A percentile compares a stretch with the other conserved stretches of the same genome.
phyloP scores from a whole-genome alignment of 495 filamentous ascomycete species.

The Neurospora discreta region DNA sequence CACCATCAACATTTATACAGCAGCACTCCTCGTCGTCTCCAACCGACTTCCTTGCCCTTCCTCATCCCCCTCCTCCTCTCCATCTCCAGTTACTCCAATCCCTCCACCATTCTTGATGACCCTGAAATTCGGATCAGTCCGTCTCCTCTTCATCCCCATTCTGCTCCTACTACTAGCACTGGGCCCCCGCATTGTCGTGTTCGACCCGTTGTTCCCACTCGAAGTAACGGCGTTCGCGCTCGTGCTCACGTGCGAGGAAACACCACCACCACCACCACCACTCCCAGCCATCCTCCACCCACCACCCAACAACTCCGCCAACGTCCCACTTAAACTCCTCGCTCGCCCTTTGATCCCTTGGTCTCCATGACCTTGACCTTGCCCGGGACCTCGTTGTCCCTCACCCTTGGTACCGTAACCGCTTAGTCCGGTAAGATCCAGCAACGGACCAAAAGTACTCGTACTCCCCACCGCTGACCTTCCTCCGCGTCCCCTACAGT shows the following conservation, averaged over 20 bases:
- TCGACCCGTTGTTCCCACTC: neutral
- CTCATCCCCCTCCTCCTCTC: neutral
- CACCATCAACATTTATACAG: neutral
- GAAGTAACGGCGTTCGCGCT: neutral
- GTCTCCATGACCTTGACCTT: neutral
- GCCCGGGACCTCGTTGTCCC: neutral
- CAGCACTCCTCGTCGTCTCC: neutral
- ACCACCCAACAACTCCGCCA: constrained; percentile 33
- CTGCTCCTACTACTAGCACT: neutral
- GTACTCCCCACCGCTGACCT: constrained; percentile 4
- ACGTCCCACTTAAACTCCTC: constrained; percentile 39
- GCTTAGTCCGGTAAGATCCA: neutral
- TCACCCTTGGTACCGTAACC: neutral
- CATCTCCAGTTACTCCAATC: neutral
- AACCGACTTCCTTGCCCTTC: neutral
- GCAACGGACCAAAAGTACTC: constrained; percentile 6
- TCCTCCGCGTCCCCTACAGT: neutral
- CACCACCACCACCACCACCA: neutral
- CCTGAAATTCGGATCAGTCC: neutral
- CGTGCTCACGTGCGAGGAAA: neutral
- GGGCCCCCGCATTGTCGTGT: neutral
- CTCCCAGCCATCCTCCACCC: neutral
- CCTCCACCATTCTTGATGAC: neutral
- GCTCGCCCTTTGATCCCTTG: constrained; percentile 24
- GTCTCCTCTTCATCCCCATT: neutral